Evolutionary conservation across 1,284 basidiomycete species (phyloP).

Genomic region (Inonotus hispidus): DNA sequence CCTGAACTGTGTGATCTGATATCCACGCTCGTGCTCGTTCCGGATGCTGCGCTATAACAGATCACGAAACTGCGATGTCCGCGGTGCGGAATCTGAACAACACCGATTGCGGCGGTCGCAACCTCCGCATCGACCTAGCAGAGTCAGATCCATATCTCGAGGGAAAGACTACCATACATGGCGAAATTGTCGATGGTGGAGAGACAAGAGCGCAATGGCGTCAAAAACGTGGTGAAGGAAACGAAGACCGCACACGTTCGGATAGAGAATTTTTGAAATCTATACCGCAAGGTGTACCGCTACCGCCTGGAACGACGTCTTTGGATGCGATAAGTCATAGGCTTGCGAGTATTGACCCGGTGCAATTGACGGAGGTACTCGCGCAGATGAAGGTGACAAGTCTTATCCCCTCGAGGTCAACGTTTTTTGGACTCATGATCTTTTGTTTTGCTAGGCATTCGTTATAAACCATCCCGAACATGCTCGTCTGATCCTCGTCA

Average conservation of each 20-base stretch:
- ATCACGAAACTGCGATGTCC: conserved; percentile 85
- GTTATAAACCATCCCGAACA: conserved; percentile 89
- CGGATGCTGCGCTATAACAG: conserved; percentile 45
- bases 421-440: conserved; percentile 3
- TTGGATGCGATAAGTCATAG: conserved; percentile 87
- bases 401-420: neutral
- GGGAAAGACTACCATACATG: conserved; percentile 50
- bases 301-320: conserved; percentile 71
- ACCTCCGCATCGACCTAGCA: conserved; percentile 65
- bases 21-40: conserved; percentile 6
- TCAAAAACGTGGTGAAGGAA: conserved; percentile 29
- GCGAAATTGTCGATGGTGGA: conserved; percentile 57
- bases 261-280: conserved; percentile 53
- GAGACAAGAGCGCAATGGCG: conserved; percentile 55
- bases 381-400: conserved; percentile 90
- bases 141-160: conserved; percentile 45
- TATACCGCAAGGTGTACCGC: conserved; percentile 74
- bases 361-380: conserved; percentile 91
- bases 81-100: conserved; percentile 77
- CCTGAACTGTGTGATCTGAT: conserved; percentile 16
- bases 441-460: conserved; percentile 55
- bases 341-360: conserved; percentile 78
- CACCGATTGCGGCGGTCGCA: conserved; percentile 63
- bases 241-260: conserved; percentile 21
- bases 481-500: conserved; percentile 72